Base-by-base conservation (phyloP, 2,329 filamentous ascomycete genomes). In the Hysterium pulicare region DNA sequence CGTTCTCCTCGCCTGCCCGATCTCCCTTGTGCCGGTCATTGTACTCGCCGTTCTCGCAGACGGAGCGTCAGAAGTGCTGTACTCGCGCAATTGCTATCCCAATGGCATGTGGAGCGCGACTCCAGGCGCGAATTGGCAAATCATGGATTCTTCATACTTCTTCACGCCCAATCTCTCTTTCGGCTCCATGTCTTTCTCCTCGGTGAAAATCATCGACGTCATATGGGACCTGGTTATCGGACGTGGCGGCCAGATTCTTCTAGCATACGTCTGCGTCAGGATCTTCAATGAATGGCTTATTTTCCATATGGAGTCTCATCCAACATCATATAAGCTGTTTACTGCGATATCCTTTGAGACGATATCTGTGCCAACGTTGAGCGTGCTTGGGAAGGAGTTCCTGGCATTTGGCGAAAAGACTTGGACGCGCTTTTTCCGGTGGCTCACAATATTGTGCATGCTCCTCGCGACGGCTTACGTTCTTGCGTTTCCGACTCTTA, bases 161-260 rank as follows among this genome's bases (percentile, higher is more conserved):
- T 66, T 64, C 24, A 51, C 58, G 11, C 47, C 64, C 5, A 60
- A 63, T 40, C 17, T 30, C 3, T 55, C 52, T 0, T 57, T 44
- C 23, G 62, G 60, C 1, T 34, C 23, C 0, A 57, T 59, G 16
- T 39, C 55, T 0, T 68, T 68, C 36, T 48, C 57, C 7, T 50
- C 53, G 9, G 66, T 53, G 10, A 68, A 69, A 38, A 46, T 57
- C 2, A 58, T 69, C n/a, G 64, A 67, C 38, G 54, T 64, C 5
- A 38, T 47, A 1, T 69, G 64, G 64, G 65, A 68, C 40, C 46
- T 67, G 6, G 21, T 57, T 3, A 37, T 68, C 10, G 64, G 61
- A 3, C 51, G 63, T 5, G 62, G 64, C 5, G 54, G 50, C 2
- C 66, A 68, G 39, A 22, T 60, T 1, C 7, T 64, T 2, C 54